phyloP scores from a whole-genome alignment of 2,329 filamentous ascomycete species.

The Pseudocercospora cruenta region DNA sequence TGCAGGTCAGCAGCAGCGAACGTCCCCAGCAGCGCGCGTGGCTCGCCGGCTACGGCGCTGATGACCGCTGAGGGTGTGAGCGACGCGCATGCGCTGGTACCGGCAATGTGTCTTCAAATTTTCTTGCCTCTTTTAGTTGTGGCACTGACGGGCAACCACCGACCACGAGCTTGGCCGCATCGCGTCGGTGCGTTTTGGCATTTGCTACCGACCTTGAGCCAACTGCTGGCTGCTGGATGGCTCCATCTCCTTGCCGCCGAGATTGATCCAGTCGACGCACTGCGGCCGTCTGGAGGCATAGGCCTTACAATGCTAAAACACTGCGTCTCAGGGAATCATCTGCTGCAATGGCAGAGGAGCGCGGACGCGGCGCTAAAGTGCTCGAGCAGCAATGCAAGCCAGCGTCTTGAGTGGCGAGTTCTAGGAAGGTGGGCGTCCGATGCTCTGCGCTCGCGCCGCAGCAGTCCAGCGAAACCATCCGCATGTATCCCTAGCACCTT shows the following conservation, averaged over 20 bases:
- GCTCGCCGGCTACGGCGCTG: slow-evolving; percentile 3
- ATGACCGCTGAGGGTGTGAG: not conserved
- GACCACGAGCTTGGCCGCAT: not conserved
- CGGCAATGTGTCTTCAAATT: not conserved
- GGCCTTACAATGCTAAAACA: not conserved
- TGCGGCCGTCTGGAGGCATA: not conserved
- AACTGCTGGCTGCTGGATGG: slow-evolving; percentile 7
- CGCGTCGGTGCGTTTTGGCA: slow-evolving; percentile 16
- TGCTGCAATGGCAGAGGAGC: not conserved
- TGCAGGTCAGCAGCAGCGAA: not conserved
- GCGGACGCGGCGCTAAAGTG: slow-evolving; percentile 10
- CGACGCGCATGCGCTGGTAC: not conserved
- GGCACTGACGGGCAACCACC: slow-evolving; percentile 1
- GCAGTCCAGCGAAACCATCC: slow-evolving; percentile 6
- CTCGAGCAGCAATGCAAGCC: slow-evolving; percentile 1
- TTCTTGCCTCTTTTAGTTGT: slow-evolving; percentile 6
- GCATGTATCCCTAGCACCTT: slow-evolving; percentile 2
- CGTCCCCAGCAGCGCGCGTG: not conserved
- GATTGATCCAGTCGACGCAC: slow-evolving; percentile 24
- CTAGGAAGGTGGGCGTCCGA: not conserved
- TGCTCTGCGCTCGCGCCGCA: slow-evolving; percentile 4
- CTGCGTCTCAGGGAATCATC: not conserved
- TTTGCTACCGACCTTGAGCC: slow-evolving; percentile 19
- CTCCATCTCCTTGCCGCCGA: slow-evolving; percentile 22
- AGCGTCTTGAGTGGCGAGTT: not conserved